A percentile compares a stretch with the other conserved stretches of the same genome.
phyloP scores from a whole-genome alignment of 169 alveolate species.

The Eimeria falciformis region DNA sequence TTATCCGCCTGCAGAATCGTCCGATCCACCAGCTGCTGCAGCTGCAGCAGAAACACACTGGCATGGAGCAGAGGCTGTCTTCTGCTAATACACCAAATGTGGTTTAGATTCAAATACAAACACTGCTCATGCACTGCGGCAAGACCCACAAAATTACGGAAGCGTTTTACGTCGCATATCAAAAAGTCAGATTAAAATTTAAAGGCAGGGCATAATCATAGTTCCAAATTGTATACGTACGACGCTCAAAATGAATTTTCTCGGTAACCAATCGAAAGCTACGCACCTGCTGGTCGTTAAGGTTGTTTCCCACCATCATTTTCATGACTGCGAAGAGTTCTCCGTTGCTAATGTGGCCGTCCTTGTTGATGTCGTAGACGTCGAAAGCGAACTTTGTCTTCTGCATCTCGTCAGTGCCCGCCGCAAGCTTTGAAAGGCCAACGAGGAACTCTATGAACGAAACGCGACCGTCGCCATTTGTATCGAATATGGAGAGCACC shows the following conservation, averaged over 20 bases:
- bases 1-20: conserved; percentile 97
- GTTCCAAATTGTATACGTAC: too few relatives aligned
- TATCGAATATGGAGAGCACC: conserved; percentile 96
- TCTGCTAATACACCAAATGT: too few relatives aligned
- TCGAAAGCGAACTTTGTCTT: conserved; percentile 96
- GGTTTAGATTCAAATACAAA: too few relatives aligned
- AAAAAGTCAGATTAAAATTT: too few relatives aligned
- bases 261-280: too few relatives aligned
- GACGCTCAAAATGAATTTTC: too few relatives aligned
- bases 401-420: conserved; percentile 94
- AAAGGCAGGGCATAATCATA: too few relatives aligned
- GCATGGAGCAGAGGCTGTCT: too few relatives aligned
- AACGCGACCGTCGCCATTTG: conserved; percentile 96
- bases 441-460: conserved; percentile 97
- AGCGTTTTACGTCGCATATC: too few relatives aligned
- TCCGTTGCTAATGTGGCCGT: conserved; percentile 98
- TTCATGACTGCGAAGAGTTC: conserved; percentile 97
- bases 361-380: conserved; percentile 96
- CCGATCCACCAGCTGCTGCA: conserved; percentile 97
- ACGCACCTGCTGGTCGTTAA: conserved; percentile 94
- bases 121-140: too few relatives aligned
- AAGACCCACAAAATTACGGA: too few relatives aligned
- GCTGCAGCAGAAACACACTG: conserved; percentile 80
- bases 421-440: conserved; percentile 94
- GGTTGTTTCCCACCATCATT: conserved; percentile 98